Percentiles rank a stretch among this genome's conserved stretches.
Conservation (phyloP, 2,329 filamentous ascomycete species). For the Exophiala aquamarina region DNA sequence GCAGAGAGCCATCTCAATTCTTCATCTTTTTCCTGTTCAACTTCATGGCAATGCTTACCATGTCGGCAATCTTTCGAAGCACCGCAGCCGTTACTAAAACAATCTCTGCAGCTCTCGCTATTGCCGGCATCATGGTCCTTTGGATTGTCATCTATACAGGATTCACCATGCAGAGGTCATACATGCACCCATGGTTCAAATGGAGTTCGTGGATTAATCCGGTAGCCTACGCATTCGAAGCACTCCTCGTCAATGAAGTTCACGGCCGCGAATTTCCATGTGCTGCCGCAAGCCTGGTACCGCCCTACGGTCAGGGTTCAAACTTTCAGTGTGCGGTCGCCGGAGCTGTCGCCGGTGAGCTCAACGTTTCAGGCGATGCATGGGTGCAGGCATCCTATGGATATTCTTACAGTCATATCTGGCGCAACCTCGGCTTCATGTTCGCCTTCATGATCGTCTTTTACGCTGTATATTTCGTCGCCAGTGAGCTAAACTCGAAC, state of each 20-base stretch:
- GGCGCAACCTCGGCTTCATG: constrained; percentile 70
- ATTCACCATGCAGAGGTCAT: constrained; percentile 46
- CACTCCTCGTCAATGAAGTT: constrained; percentile 41
- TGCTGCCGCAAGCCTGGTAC: constrained; percentile 43
- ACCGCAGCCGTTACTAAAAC: constrained; percentile 57
- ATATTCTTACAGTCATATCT: constrained; percentile 62
- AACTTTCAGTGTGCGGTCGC: constrained; percentile 61
- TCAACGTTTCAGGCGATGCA: constrained; percentile 60
- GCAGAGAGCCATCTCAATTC: constrained; percentile 52
- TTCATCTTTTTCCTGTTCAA: constrained; percentile 62
- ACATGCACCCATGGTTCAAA: constrained; percentile 56
- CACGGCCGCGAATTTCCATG: constrained; percentile 30
- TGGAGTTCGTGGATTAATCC: constrained; percentile 42
- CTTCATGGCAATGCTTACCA: constrained; percentile 54
- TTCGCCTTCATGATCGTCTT: constrained; percentile 66
- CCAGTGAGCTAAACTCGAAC: constrained; percentile 62
- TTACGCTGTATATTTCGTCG: constrained; percentile 61
- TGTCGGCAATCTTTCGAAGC: constrained; percentile 60
- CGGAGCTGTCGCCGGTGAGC: constrained; percentile 56
- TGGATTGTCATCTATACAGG: constrained; percentile 44
- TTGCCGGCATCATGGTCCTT: constrained; percentile 41
- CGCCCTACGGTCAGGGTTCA: constrained; percentile 73
- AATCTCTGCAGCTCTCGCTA: constrained; percentile 61
- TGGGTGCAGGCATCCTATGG: constrained; percentile 58
- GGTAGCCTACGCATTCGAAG: constrained; percentile 41